phyloP scores from a whole-genome alignment of 306 rosid genomes.

The Oemleria cerasiformis region DNA sequence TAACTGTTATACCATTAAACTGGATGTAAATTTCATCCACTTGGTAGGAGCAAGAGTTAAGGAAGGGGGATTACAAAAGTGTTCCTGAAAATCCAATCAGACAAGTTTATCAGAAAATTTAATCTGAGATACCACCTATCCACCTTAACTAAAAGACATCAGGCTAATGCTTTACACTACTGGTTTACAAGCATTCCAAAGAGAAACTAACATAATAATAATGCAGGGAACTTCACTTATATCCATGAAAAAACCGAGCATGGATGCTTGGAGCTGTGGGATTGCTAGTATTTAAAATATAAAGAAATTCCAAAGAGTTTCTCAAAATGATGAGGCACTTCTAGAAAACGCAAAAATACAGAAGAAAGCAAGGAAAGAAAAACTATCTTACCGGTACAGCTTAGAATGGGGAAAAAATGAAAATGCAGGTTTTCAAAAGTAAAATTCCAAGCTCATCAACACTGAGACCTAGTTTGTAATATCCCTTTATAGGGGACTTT shows the following conservation, averaged over 20 bases:
- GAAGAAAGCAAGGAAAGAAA: no score
- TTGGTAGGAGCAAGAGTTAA: constrained; percentile 53
- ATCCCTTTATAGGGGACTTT: neutral
- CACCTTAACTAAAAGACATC: neutral
- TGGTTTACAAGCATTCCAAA: neutral
- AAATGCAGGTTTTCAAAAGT: no score
- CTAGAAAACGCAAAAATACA: neutral
- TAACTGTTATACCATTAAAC: constrained; percentile 57
- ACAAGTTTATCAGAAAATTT: constrained; percentile 16
- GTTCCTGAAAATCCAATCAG: constrained; percentile 57
- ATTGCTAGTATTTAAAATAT: no score
- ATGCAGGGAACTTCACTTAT: no score
- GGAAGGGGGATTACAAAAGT: constrained; percentile 78
- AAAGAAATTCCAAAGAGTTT: no score
- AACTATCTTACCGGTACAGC: neutral
- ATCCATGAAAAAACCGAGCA: no score
- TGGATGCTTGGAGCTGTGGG: no score
- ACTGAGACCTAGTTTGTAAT: no score
- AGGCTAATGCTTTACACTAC: neutral
- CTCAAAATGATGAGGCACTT: neutral
- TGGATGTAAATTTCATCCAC: constrained; percentile 88
- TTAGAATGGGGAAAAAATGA: neutral
- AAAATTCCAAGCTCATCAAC: neutral
- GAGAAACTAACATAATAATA: neutral
- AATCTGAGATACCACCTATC: neutral